Evolutionary conservation across 768 basidiomycete genomes (phyloP), one percentile per base, ranked within the genome.

Genomic region (Boletus rubropictus): DNA sequence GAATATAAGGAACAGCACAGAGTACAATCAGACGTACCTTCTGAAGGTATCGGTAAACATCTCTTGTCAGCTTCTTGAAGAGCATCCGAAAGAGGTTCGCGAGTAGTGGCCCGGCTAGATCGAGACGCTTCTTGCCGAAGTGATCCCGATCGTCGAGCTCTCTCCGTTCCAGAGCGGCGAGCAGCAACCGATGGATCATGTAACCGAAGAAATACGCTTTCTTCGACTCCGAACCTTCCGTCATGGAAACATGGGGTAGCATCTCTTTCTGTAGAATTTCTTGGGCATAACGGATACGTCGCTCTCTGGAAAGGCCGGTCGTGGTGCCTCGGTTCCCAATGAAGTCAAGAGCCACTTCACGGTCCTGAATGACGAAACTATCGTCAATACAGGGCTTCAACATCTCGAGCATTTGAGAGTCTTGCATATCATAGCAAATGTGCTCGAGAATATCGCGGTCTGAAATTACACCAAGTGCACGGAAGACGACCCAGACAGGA

Each of bases 201-300:
- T 98, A 98, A 9, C 96, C 96, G 53, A 98, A 92, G 78, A 98
- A 99, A 69, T 93, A 98, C 2, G 96, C 96, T 67, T 99, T 99
- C 74, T 96, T 96, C 21, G 89, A 92, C 68, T 95, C 91, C 6
- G 91, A 92, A 5, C 93, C 93, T 65, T 95, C 92, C 1, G 84
- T 80, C 84, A 93, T 94, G 3, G 94, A 93, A 20, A 99, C 86
- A 60, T 98, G 96, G 0, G 96, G 96, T 37, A 99, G 65, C 87
- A 98, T 94, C 71, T 98, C 95, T 69, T 97, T 98, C 69, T 98
- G 94, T 48, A 99, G 62, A 58, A 99, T 97, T 66, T 98, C 96
- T 63, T 94, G 90, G 0, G 96, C 96, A 59, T 96, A 96, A 42
- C 93, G 85, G 46, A 97, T 84, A 67, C 93, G 91, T 46, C 89